phyloP scores from a whole-genome alignment of 2,329 filamentous ascomycete species.

The Thelonectria olida region DNA sequence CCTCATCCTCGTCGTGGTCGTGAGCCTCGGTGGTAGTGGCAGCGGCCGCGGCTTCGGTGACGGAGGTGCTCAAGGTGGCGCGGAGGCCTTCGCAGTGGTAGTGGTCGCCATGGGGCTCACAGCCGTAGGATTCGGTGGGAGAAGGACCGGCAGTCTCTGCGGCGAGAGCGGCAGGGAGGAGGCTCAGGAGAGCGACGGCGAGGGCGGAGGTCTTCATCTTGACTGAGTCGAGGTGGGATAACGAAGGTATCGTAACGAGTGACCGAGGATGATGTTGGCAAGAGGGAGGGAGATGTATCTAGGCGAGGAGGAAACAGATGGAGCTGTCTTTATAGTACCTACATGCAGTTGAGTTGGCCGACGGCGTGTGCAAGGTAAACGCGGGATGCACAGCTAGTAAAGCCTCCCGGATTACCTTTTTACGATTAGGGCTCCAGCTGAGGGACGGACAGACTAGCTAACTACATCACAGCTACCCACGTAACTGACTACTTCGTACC shows the following conservation, averaged over 20 bases:
- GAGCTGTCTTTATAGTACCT: slow-evolving; percentile 2
- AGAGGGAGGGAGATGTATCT: slow-evolving; percentile 2
- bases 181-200: slow-evolving; percentile 33
- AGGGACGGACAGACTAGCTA: neutral
- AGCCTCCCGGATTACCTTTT: slow-evolving; percentile 1
- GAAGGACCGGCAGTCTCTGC: slow-evolving; percentile 29
- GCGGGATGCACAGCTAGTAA: neutral
- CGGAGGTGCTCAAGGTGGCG: slow-evolving; percentile 19
- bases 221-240: no score
- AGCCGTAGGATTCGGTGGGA: slow-evolving; percentile 32
- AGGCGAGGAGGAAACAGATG: neutral
- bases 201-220: slow-evolving; percentile 38
- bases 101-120: slow-evolving; percentile 29
- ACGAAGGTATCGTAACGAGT: no score
- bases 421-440: neutral
- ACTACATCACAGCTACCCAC: neutral
- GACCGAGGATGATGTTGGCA: slow-evolving; percentile 13
- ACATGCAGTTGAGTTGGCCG: slow-evolving; percentile 6
- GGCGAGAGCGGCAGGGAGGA: slow-evolving; percentile 33
- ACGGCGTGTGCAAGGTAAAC: neutral
- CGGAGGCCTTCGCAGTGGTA: slow-evolving; percentile 35
- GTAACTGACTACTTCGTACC: no score
- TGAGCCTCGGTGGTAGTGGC: slow-evolving; percentile 23
- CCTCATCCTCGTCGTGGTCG: slow-evolving; percentile 23
- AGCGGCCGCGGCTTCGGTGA: slow-evolving; percentile 2